These are phyloP conservation scores for Chalciporus chontae DNA, from an alignment of 768 basidiomycete genomes.

Conservation along the genomic window DNA sequence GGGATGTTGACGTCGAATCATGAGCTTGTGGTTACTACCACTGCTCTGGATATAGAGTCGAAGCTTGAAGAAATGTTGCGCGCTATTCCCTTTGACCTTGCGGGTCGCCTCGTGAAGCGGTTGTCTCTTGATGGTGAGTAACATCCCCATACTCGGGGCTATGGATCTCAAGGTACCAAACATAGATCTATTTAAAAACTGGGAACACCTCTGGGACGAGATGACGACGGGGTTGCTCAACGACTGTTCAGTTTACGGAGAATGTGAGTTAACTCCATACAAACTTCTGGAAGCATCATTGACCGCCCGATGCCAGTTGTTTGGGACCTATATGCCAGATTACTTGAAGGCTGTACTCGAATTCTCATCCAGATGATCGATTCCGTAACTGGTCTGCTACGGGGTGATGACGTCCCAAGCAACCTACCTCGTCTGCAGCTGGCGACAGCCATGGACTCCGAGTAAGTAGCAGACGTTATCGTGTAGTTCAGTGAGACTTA, in stretches of 20 bases:
- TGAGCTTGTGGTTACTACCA: constrained; percentile 49
- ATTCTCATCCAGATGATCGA: constrained; percentile 39
- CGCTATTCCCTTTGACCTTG: constrained; percentile 47
- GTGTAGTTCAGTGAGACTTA: neutral
- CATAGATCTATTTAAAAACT: constrained; percentile 25
- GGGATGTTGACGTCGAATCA: constrained; percentile 39
- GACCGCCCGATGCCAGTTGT: constrained; percentile 40
- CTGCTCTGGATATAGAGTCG: constrained; percentile 53
- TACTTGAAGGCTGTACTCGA: constrained; percentile 39
- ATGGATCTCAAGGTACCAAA: neutral
- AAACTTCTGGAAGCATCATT: neutral
- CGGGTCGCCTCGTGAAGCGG: constrained; percentile 51
- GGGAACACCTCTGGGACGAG: constrained; percentile 25
- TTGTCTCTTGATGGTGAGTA: constrained; percentile 46
- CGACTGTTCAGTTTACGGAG: constrained; percentile 32
- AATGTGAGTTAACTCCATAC: constrained; percentile 38
- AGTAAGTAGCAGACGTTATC: constrained; percentile 30
- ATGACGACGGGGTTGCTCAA: constrained; percentile 17
- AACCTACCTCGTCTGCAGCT: constrained; percentile 37
- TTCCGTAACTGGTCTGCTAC: constrained; percentile 29
- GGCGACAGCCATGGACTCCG: constrained; percentile 34
- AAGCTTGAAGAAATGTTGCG: constrained; percentile 46
- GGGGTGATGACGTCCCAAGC: constrained; percentile 18
- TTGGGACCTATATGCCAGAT: constrained; percentile 49
- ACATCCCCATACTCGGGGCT: constrained; percentile 11